phyloP scores from a whole-genome alignment of 345 rosid genomes.

The Bruguiera sexangula region DNA sequence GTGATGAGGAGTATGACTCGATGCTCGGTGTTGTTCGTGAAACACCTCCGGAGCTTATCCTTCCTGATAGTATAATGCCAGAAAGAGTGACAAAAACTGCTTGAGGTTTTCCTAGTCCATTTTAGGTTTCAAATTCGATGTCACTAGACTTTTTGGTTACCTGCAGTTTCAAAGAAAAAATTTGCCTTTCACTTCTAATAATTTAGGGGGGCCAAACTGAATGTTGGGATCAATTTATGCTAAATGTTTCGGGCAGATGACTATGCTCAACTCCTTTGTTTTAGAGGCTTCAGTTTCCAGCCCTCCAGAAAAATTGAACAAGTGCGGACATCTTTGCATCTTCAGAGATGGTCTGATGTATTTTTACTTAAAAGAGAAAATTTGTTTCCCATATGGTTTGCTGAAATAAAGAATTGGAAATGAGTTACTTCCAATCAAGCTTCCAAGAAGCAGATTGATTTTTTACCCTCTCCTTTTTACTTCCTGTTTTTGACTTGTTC shows the following conservation, averaged over 20 bases:
- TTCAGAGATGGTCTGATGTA: neutral
- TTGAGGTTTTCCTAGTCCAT: constrained; percentile 11
- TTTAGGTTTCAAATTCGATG: constrained; percentile 15
- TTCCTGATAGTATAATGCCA: constrained; percentile 60
- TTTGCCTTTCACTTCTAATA: constrained; percentile 18
- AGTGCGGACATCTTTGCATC: neutral
- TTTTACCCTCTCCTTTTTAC: neutral
- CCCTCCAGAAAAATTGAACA: neutral
- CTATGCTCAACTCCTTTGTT: constrained; percentile 5
- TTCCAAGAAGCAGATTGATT: neutral
- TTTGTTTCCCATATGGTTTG: constrained; percentile 17
- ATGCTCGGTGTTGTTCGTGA: constrained; percentile 80
- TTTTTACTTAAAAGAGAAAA: constrained; percentile 6
- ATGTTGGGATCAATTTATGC: constrained; percentile 3
- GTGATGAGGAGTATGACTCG: constrained; percentile 83
- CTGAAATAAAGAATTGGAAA: constrained; percentile 7
- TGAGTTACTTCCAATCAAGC: neutral
- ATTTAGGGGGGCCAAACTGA: constrained; percentile 5
- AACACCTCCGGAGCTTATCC: constrained; percentile 73
- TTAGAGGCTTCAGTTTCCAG: constrained; percentile 1
- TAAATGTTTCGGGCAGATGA: constrained; percentile 6
- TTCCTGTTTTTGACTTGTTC: no score
- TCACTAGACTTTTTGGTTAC: constrained; percentile 5
- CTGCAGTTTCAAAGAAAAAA: constrained; percentile 10
- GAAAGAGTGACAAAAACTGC: constrained; percentile 46